Percentiles rank a stretch among this genome's conserved stretches.
phyloP scores from a whole-genome alignment of 164 flowering plant genomes.

The Kalanchoe fedtschenkoi region DNA sequence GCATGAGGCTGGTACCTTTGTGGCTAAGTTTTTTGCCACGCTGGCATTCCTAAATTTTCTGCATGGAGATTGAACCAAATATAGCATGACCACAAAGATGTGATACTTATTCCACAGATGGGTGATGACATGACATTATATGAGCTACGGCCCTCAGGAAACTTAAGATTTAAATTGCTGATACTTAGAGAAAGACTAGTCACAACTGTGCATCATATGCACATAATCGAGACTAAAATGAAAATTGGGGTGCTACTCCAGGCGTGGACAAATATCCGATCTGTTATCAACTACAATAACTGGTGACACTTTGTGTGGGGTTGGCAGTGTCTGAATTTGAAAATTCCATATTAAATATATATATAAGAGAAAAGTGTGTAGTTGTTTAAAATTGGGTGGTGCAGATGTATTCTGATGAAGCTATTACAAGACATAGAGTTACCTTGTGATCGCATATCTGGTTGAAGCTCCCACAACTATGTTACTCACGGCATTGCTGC shows the following conservation, averaged over 20 bases:
- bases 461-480: slow-evolving; percentile 1
- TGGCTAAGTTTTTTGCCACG: neutral
- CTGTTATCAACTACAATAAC: neutral
- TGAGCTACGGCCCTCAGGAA: neutral
- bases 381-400: neutral
- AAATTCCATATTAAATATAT: neutral
- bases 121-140: neutral
- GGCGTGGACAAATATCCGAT: neutral
- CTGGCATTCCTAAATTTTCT: slow-evolving; percentile 3
- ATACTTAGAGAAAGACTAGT: neutral
- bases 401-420: neutral
- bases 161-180: neutral
- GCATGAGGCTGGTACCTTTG: neutral
- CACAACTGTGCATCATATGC: neutral
- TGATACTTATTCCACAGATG: neutral
- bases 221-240: neutral
- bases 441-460: slow-evolving; percentile 2
- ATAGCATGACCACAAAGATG: neutral
- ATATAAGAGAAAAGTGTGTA: neutral
- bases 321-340: neutral
- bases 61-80: neutral
- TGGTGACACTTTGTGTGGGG: neutral
- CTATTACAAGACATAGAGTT: neutral
- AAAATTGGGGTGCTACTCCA: neutral
- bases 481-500: neutral